phyloP scores from a whole-genome alignment of 345 rosid genomes.

The Xanthoceras sorbifolium region DNA sequence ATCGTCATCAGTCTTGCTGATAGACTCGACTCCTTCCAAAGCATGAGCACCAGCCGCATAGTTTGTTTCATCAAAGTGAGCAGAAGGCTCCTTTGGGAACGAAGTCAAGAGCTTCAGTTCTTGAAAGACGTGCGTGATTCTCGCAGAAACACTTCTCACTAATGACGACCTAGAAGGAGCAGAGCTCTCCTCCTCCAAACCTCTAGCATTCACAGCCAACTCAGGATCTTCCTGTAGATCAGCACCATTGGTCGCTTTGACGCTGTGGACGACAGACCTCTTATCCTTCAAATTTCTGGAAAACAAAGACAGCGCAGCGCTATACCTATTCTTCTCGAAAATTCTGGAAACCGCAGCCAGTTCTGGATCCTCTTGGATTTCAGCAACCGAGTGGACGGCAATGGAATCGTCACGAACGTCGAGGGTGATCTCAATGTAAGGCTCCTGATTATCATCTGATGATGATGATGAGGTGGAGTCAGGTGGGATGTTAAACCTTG shows the following conservation, averaged over 20 bases:
- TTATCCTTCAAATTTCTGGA: too few species aligned
- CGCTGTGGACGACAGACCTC: too few species aligned
- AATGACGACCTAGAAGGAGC: slow-evolving; percentile 27
- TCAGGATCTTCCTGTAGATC: slow-evolving; percentile 36
- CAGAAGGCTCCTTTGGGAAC: slow-evolving; percentile 39
- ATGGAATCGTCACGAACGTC: slow-evolving; percentile 45
- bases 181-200: slow-evolving; percentile 56
- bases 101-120: slow-evolving; percentile 62
- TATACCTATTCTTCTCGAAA: too few species aligned
- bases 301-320: too few species aligned
- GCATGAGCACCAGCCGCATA: slow-evolving; percentile 61
- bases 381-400: too few species aligned
- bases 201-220: slow-evolving; percentile 41
- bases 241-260: slow-evolving; percentile 36
- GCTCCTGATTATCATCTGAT: slow-evolving; percentile 10
- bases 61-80: slow-evolving; percentile 63
- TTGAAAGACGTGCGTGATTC: slow-evolving; percentile 57
- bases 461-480: slow-evolving; percentile 22
- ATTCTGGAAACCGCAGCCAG: too few species aligned
- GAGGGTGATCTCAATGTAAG: slow-evolving; percentile 40
- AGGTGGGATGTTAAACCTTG: slow-evolving; percentile 30
- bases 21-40: slow-evolving; percentile 71
- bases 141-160: slow-evolving; percentile 52
- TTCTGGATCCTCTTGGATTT: too few species aligned
- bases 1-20: slow-evolving; percentile 65